A percentile compares a stretch with the other conserved stretches of the same genome.
Conservation (phyloP, 2,329 filamentous ascomycete genomes). For the Trichoderma sp. region DNA sequence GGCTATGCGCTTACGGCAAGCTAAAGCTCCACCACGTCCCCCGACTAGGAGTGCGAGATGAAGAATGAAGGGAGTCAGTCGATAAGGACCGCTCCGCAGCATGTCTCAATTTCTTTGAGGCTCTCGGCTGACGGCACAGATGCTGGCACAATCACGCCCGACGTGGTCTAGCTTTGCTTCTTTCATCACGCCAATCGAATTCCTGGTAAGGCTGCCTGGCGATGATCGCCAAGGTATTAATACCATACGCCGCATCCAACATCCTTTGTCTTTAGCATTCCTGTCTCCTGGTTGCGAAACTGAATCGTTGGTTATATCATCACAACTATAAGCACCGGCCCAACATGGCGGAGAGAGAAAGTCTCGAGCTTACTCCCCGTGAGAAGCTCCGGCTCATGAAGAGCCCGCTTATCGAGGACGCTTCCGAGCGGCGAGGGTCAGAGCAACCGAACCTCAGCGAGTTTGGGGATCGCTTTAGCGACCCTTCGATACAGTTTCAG, state of each 20-base stretch:
- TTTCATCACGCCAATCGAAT: conserved; percentile 1
- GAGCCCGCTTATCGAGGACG: conserved; percentile 33
- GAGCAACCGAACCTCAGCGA: conserved; percentile 9
- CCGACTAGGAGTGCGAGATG: background rate
- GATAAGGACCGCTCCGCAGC: background rate
- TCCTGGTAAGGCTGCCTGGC: conserved; percentile 1
- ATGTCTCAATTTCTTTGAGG: background rate
- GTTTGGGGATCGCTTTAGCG: conserved; percentile 17
- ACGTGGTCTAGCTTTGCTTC: background rate
- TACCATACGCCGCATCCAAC: background rate
- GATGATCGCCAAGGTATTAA: conserved; percentile 5
- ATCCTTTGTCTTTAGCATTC: background rate
- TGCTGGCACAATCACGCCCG: background rate
- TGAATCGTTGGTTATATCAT: background rate
- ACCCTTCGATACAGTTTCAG: conserved; percentile 6
- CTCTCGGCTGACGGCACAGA: background rate
- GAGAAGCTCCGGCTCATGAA: conserved; percentile 39
- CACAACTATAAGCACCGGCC: background rate
- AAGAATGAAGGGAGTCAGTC: background rate
- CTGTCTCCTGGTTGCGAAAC: no score
- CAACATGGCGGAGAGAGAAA: conserved; percentile 17
- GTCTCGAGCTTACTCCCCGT: conserved; percentile 16
- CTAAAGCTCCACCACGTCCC: background rate
- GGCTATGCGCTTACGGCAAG: conserved; percentile 14
- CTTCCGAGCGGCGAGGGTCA: background rate